These are phyloP conservation scores for Trapa incisa DNA, from an alignment of 345 rosid genomes.

Conservation along the genomic window DNA sequence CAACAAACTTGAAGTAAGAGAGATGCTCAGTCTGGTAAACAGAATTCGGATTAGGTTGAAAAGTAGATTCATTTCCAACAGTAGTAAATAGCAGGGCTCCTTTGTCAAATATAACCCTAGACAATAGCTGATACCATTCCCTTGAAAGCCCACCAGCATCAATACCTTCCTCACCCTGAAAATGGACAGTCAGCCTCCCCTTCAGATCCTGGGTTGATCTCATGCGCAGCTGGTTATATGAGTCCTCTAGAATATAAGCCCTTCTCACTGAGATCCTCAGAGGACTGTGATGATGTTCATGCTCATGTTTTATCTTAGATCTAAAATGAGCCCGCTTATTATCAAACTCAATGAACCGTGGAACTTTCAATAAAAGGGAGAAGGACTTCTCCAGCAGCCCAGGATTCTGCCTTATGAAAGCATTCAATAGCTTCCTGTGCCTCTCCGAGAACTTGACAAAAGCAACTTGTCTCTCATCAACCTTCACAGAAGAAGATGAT, in stretches of 20 bases:
- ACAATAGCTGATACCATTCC: slow-evolving; percentile 96
- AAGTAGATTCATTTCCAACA: slow-evolving; percentile 94
- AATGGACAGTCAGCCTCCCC: slow-evolving; percentile 88
- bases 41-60: slow-evolving; percentile 98
- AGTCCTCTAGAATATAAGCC: slow-evolving; percentile 95
- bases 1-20: slow-evolving; percentile 93
- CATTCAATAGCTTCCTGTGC: slow-evolving; percentile 85
- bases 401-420: slow-evolving; percentile 89
- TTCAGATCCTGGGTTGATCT: slow-evolving; percentile 70
- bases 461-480: slow-evolving; percentile 70
- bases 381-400: slow-evolving; percentile 91
- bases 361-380: slow-evolving; percentile 89
- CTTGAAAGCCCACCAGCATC: slow-evolving; percentile 99
- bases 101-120: slow-evolving; percentile 92
- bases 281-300: slow-evolving; percentile 84
- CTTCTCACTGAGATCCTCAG: slow-evolving; percentile 88
- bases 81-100: slow-evolving; percentile 93
- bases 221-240: slow-evolving; percentile 91
- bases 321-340: slow-evolving; percentile 83
- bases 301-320: slow-evolving; percentile 91
- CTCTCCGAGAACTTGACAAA: slow-evolving; percentile 85
- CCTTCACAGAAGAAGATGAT: slow-evolving; percentile 27
- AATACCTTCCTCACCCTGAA: slow-evolving; percentile 98
- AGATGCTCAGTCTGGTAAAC: slow-evolving; percentile 95
- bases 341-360: slow-evolving; percentile 92